Percentiles rank a stretch among this genome's conserved stretches.
Conservation (phyloP, 257 asterid genomes). For the Craterostigma plantagineum region DNA sequence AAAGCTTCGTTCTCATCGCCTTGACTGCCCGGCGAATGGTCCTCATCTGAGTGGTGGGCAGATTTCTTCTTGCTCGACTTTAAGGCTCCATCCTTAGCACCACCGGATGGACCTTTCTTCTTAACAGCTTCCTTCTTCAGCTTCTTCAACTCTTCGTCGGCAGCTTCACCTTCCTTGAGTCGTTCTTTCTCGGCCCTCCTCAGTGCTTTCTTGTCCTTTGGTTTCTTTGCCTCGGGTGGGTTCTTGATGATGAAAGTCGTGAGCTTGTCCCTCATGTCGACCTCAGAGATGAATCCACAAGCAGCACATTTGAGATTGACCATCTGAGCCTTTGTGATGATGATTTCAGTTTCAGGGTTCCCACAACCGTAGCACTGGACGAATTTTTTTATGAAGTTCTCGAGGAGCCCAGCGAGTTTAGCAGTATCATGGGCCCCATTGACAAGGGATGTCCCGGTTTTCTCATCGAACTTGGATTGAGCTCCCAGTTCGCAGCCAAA, state of each 20-base stretch:
- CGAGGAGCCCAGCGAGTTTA: slow-evolving; percentile 67
- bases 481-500: slow-evolving; percentile 81
- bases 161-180: slow-evolving; percentile 67
- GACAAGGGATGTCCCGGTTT: slow-evolving; percentile 71
- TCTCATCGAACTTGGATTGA: slow-evolving; percentile 73
- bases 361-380: slow-evolving; percentile 77
- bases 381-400: slow-evolving; percentile 59
- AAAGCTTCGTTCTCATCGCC: slow-evolving; percentile 30
- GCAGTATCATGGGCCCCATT: slow-evolving; percentile 72
- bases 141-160: slow-evolving; percentile 61
- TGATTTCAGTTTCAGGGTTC: slow-evolving; percentile 63
- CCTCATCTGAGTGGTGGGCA: slow-evolving; percentile 36
- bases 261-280: slow-evolving; percentile 81
- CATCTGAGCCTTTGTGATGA: slow-evolving; percentile 56
- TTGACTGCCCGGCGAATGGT: slow-evolving; percentile 44
- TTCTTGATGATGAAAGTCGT: slow-evolving; percentile 69
- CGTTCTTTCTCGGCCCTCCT: slow-evolving; percentile 78
- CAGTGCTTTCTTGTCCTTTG: slow-evolving; percentile 64
- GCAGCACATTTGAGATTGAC: slow-evolving; percentile 67
- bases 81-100: slow-evolving; percentile 16
- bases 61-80: slow-evolving; percentile 34
- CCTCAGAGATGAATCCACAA: slow-evolving; percentile 63
- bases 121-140: slow-evolving; percentile 41
- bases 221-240: slow-evolving; percentile 56
- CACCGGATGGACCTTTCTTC: slow-evolving; percentile 25